Evolutionary conservation across 164 flowering plant species (phyloP).

Genomic region (Chimonanthus salicifolius): DNA sequence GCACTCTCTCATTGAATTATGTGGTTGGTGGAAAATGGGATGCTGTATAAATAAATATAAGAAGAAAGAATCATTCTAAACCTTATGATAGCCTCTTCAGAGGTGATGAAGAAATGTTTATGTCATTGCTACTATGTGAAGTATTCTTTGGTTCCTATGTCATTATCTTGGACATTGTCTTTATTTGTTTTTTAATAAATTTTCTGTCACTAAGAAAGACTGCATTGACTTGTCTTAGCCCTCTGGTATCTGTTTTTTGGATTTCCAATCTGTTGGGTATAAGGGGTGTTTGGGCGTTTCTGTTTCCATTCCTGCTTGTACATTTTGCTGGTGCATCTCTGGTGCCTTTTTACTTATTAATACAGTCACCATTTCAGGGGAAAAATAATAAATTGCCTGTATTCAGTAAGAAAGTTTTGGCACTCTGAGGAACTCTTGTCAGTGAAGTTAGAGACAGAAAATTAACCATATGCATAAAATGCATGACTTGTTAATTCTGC

Average conservation of each 20-base stretch:
- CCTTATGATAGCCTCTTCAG: not conserved
- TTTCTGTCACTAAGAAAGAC: too few relatives aligned
- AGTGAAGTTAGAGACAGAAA: not conserved
- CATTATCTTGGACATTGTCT: not conserved
- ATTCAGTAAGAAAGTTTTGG: not conserved
- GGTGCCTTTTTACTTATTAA: too few relatives aligned
- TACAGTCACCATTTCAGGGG: too few relatives aligned
- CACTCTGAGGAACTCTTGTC: not conserved
- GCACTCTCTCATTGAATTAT: too few relatives aligned
- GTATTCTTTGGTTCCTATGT: not conserved
- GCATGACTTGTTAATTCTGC: not conserved
- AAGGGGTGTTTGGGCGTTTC: too few relatives aligned
- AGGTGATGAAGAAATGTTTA: not conserved
- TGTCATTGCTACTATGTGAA: not conserved
- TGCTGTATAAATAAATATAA: not conserved
- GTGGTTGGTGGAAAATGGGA: not conserved
- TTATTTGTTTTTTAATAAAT: not conserved
- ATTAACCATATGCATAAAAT: not conserved
- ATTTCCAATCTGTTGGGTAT: too few relatives aligned
- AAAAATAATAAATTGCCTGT: not conserved
- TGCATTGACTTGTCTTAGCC: too few relatives aligned
- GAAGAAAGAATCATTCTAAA: not conserved
- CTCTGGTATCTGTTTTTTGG: too few relatives aligned
- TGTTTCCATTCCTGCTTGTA: too few relatives aligned
- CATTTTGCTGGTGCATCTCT: too few relatives aligned